Base-by-base conservation (phyloP, 805 yeast genomes). In the Starmerella apicola region DNA sequence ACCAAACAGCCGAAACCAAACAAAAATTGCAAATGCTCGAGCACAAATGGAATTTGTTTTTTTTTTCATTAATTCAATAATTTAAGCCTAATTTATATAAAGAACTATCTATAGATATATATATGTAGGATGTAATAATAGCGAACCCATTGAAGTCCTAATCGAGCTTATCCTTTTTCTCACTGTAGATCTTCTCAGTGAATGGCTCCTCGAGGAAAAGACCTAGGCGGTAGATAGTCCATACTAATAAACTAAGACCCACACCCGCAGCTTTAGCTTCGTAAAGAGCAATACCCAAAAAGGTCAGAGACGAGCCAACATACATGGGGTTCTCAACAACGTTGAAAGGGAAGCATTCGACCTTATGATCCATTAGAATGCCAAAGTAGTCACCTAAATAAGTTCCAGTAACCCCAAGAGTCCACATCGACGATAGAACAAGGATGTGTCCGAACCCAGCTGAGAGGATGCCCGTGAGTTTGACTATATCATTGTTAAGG, bases 351-450 rank as follows among this genome's bases (percentile, higher is more conserved):
- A 91, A 91, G 1, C 81, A 76, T 15, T 88, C 79, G 44, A 91
- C 95, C 56, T 94, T 72, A 48, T 81, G 73, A 46, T 78, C 76
- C 91, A 88, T 91, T 52, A 91, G 70, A 53, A 91, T 86, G 1
- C 97, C 97, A 62, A 91, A 91, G 64, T 91, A 93, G 61, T 91
- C 98, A 32, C 98, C 98, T 45, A 91, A 64, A 56, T 91, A 91
- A 9, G 98, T 91, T 19, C 98, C 98, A 12, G 95, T 88, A 45
- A 91, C 74, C 19, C 98, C 98, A 49, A 91, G 68, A 12, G 80
- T 79, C 65, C 75, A 88, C 97, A 91, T 88, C 18, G 95, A 83
- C 23, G 77, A 63, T 24, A 81, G 48, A 2, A 86, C 97, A 38
- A 91, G 71, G 8, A 82, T 61, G 50, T 86, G 85, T 18, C 98